Evolutionary conservation across 352 stramenopile species (phyloP).

Genomic region (Globisporangium mamillatum): DNA sequence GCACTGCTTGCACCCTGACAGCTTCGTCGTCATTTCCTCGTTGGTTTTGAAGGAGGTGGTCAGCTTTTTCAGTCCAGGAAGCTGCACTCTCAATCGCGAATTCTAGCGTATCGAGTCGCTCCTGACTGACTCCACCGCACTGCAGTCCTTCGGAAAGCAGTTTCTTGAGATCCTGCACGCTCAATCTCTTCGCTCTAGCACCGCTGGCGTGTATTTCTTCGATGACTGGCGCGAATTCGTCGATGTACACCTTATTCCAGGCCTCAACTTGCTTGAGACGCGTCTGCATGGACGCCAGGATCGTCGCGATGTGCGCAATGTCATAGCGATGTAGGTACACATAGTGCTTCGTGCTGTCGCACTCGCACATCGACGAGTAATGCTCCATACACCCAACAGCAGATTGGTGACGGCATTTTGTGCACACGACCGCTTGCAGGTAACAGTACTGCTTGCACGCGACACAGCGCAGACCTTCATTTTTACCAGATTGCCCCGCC

Average conservation of each 20-base stretch:
- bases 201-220: neutral
- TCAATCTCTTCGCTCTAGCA: constrained; percentile 14
- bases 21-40: neutral
- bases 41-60: constrained; percentile 21
- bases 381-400: constrained; percentile 76
- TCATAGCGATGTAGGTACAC: constrained; percentile 63
- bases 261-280: constrained; percentile 36
- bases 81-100: constrained; percentile 19
- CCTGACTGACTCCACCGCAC: constrained; percentile 26
- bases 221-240: constrained; percentile 16
- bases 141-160: constrained; percentile 25
- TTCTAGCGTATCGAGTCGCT: constrained; percentile 35
- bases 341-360: constrained; percentile 46
- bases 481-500: constrained; percentile 76
- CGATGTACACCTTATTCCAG: constrained; percentile 39
- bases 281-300: constrained; percentile 31
- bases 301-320: constrained; percentile 29
- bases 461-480: constrained; percentile 67
- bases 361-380: constrained; percentile 79
- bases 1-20: constrained; percentile 15
- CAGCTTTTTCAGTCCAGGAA: constrained; percentile 26
- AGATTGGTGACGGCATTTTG: constrained; percentile 54
- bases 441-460: constrained; percentile 87
- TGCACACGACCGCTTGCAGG: constrained; percentile 78
- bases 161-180: constrained; percentile 25